A percentile compares a stretch with the other conserved stretches of the same genome.
These are phyloP conservation scores for Peltaster fructicola DNA, from an alignment of 2,329 filamentous ascomycete genomes.

Conservation along the genomic window DNA sequence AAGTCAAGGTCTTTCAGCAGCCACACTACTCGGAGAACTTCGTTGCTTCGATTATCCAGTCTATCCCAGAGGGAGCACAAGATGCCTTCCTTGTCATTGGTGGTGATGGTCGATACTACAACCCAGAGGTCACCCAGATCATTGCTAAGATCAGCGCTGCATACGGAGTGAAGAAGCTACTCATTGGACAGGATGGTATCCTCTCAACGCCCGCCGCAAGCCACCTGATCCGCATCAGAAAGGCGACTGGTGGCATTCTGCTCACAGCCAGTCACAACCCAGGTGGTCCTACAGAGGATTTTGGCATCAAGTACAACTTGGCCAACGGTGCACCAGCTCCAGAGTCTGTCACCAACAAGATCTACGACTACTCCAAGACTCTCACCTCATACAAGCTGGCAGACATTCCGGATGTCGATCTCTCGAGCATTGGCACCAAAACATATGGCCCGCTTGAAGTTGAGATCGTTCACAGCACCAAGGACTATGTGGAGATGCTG, in stretches of 20 bases:
- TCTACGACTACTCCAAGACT: conserved; percentile 79
- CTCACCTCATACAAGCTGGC: conserved; percentile 85
- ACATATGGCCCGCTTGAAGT: conserved; percentile 79
- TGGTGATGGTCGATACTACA: conserved; percentile 93
- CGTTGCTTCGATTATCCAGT: conserved; percentile 80
- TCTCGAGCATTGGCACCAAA: conserved; percentile 62
- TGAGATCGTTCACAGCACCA: conserved; percentile 82
- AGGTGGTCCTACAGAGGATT: conserved; percentile 90
- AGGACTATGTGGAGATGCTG: conserved; percentile 86
- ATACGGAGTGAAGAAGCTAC: conserved; percentile 96
- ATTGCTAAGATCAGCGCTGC: conserved; percentile 95
- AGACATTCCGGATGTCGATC: conserved; percentile 72
- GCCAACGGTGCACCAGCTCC: conserved; percentile 90
- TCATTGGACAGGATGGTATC: conserved; percentile 92
- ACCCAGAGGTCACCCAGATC: conserved; percentile 87
- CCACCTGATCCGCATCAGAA: conserved; percentile 84
- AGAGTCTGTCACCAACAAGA: conserved; percentile 95
- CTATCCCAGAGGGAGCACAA: conserved; percentile 84
- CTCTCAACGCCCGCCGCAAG: conserved; percentile 91
- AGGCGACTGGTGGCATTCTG: conserved; percentile 90
- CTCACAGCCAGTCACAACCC: conserved; percentile 97
- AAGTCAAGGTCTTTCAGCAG: conserved; percentile 95
- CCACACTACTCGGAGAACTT: conserved; percentile 93
- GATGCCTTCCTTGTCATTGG: conserved; percentile 88
- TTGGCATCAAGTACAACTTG: conserved; percentile 99